Percentiles rank a stretch among this genome's conserved stretches.
These are phyloP conservation scores for Puccinia coronata DNA, from an alignment of 1,284 basidiomycete genomes.

Conservation along the genomic window DNA sequence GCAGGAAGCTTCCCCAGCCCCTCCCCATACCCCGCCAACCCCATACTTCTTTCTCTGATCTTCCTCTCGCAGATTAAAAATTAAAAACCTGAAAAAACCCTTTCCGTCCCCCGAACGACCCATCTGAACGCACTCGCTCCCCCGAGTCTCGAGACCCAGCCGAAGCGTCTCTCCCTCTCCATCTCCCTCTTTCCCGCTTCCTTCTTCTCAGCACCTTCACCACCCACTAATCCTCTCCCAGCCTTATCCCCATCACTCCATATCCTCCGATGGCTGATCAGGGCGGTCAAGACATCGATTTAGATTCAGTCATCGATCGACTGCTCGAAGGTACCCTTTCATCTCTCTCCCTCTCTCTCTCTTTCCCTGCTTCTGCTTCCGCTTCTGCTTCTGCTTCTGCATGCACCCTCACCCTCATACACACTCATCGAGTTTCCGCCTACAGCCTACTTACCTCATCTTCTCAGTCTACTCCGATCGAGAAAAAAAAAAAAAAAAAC, in stretches of 20 bases:
- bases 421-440: no score
- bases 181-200: not conserved
- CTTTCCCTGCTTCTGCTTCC: not conserved
- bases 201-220: no score
- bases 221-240: not conserved
- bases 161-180: not conserved
- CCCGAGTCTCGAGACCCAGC: not conserved
- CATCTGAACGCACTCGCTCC: not conserved
- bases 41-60: no score
- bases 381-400: not conserved
- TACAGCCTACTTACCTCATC: not conserved
- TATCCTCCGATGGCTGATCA: slow-evolving; percentile 43
- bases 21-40: no score
- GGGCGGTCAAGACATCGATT: slow-evolving; percentile 73
- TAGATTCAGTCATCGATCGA: slow-evolving; percentile 96
- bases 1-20: no score
- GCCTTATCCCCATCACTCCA: not conserved
- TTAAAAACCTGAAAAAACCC: no score
- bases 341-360: slow-evolving; percentile 2
- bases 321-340: slow-evolving; percentile 76
- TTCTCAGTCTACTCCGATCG: no score
- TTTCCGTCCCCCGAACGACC: no score
- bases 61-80: no score
- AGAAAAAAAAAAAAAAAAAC: no score
- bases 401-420: not conserved